Evolutionary conservation across 768 basidiomycete species (phyloP).

Genomic region (Lactarius indigo): DNA sequence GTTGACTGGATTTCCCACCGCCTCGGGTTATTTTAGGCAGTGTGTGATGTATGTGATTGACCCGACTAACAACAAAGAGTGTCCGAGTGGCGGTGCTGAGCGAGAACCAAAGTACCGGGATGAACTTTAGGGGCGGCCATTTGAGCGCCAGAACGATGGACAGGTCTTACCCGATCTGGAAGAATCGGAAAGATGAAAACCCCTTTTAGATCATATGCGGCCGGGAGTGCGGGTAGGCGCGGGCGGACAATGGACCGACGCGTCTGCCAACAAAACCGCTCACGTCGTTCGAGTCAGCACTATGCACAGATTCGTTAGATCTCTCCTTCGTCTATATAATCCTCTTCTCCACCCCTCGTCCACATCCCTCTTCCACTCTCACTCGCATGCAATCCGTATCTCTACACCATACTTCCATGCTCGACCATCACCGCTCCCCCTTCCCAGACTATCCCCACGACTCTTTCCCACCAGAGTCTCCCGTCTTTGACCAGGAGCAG

Average conservation of each 20-base stretch:
- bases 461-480: conserved; percentile 32
- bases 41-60: neutral
- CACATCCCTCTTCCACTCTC: conserved; percentile 30
- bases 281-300: conserved; percentile 14
- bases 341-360: conserved; percentile 25
- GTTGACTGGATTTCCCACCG: neutral
- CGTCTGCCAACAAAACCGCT: neutral
- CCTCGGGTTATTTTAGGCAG: neutral
- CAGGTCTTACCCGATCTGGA: conserved; percentile 2
- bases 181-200: neutral
- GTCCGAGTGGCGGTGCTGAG: conserved; percentile 11
- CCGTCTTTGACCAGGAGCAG: conserved; percentile 44
- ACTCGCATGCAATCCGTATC: conserved; percentile 25
- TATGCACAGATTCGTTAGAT: conserved; percentile 9
- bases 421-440: conserved; percentile 27
- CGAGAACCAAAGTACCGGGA: conserved; percentile 17
- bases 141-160: conserved; percentile 3
- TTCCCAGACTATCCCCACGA: conserved; percentile 30
- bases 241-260: neutral
- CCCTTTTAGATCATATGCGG: neutral
- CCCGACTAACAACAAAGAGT: too few relatives aligned
- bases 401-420: conserved; percentile 26
- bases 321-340: conserved; percentile 27
- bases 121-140: conserved; percentile 21
- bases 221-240: neutral